Base-by-base conservation (phyloP, 176 grass and related monocot species). In the Oryza glaberrima region DNA sequence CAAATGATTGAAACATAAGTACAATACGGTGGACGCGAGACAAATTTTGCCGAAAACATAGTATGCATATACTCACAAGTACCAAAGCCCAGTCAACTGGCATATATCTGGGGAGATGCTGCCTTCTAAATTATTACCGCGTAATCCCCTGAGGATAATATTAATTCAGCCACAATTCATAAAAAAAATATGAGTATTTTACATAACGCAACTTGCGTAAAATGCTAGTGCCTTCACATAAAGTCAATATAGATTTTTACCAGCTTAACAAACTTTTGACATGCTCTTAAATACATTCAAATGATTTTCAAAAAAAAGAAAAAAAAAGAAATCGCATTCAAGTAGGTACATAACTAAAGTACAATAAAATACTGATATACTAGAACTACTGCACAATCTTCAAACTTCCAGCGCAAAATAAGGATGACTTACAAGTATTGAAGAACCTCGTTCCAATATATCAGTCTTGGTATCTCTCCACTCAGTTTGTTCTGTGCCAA, bases 371-470 rank as follows among this genome's bases (percentile, higher is more conserved):
- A 23, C 20, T 1, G 1, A 3, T 36, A 32, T 63, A 46, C 28
- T 16, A 81, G 4, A 22, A 82, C 20, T 26, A 45, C 6, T 22
- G 70, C 65, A 46, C 4, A 58, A 66, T 81, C 9, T 77, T 44
- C 52, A 22, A 84, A 86, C 6, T 47, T 11, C 15, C 23, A 25
- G 58, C 15, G 44, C 3, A 19, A 66, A 72, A 14, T 17, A 78
- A 40, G 36, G 72, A 81, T 54, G 26, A 81, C 95, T 91, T 77
- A 99, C 97, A 99, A 17, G 81, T 99, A 99, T 25, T 96, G 97
- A 66, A 99, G 85, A 83, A 99, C 90, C 83, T 99, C 97, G 30
- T 96, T 99, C 97, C 97, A 99, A 69, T 96, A 99, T n/a, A 99
- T 99, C 15, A 99, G 90, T 71, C 94, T 91, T 13, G 97, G 94